Conservation (phyloP, 2,329 filamentous ascomycete genomes). For the Penicillium vulpinum region DNA sequence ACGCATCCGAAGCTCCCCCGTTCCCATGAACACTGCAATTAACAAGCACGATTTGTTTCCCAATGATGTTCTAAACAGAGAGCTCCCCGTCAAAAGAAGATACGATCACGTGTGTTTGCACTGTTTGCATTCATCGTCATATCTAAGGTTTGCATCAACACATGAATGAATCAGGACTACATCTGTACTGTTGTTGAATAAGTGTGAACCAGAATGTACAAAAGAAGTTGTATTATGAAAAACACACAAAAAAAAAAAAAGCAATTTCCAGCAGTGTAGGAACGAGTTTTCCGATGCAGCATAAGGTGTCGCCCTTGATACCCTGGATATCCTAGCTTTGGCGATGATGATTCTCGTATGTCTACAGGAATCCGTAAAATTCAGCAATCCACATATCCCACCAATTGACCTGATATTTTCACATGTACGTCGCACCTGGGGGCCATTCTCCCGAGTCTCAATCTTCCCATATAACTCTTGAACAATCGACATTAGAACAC, state of each 20-base stretch:
- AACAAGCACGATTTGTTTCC: constrained; percentile 1
- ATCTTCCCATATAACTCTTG: background rate
- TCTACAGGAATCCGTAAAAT: background rate
- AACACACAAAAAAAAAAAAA: too few relatives aligned
- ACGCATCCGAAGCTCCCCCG: constrained; percentile 3
- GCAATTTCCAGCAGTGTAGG: background rate
- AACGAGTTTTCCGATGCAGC: background rate
- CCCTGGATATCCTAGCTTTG: background rate
- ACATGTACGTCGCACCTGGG: background rate
- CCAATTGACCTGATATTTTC: background rate
- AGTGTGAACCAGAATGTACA: background rate
- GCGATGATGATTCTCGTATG: background rate
- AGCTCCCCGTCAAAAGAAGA: constrained; percentile 11
- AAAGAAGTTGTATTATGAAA: too few relatives aligned
- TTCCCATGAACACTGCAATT: constrained; percentile 7
- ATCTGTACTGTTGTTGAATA: background rate
- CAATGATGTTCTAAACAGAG: background rate
- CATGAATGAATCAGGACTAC: background rate
- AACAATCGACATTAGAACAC: background rate
- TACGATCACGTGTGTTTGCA: constrained; percentile 33
- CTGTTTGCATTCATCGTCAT: constrained; percentile 28
- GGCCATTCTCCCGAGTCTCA: background rate
- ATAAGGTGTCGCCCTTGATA: background rate
- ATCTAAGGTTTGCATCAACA: too few relatives aligned
- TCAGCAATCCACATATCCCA: background rate